phyloP scores from a whole-genome alignment of 1,284 basidiomycete genomes.

The Gastroboletus turbinatus region DNA sequence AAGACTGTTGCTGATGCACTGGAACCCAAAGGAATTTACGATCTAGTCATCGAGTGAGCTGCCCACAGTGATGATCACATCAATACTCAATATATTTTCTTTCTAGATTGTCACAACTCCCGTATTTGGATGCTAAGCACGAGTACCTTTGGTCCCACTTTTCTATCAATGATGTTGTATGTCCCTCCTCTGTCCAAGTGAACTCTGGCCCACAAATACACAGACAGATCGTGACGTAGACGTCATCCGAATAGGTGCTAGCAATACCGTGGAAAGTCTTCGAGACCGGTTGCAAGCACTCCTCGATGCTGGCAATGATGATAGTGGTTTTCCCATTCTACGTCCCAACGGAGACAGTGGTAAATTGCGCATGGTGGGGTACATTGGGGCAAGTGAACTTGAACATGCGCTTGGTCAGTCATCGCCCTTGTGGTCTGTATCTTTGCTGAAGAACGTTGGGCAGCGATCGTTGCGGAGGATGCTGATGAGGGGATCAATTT shows the following conservation, averaged over 20 bases:
- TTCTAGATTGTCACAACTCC: conserved; percentile 67
- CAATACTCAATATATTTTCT: background rate
- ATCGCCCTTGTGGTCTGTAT: background rate
- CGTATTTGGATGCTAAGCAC: conserved; percentile 88
- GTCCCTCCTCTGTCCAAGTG: conserved; percentile 29
- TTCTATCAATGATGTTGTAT: conserved; percentile 74
- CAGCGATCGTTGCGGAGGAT: conserved; percentile 77
- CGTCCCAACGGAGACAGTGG: conserved; percentile 44
- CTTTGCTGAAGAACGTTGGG: background rate
- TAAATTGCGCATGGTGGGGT: conserved; percentile 79
- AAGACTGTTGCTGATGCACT: conserved; percentile 92
- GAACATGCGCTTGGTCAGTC: conserved; percentile 88
- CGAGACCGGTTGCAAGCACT: conserved; percentile 65
- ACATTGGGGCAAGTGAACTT: conserved; percentile 89
- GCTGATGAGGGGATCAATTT: conserved; percentile 68
- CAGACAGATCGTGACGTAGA: conserved; percentile 67
- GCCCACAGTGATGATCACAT: conserved; percentile 2
- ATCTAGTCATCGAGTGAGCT: conserved; percentile 85
- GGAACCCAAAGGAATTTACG: conserved; percentile 94
- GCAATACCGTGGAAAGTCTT: conserved; percentile 73
- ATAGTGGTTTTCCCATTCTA: conserved; percentile 88
- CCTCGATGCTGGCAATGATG: conserved; percentile 63
- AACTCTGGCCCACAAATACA: background rate
- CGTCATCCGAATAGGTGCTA: conserved; percentile 62
- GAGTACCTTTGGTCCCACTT: conserved; percentile 84